Evolutionary conservation across 2,329 filamentous ascomycete species (phyloP), one percentile per base, ranked within the genome.

Genomic region (Podosphaera leucotricha): DNA sequence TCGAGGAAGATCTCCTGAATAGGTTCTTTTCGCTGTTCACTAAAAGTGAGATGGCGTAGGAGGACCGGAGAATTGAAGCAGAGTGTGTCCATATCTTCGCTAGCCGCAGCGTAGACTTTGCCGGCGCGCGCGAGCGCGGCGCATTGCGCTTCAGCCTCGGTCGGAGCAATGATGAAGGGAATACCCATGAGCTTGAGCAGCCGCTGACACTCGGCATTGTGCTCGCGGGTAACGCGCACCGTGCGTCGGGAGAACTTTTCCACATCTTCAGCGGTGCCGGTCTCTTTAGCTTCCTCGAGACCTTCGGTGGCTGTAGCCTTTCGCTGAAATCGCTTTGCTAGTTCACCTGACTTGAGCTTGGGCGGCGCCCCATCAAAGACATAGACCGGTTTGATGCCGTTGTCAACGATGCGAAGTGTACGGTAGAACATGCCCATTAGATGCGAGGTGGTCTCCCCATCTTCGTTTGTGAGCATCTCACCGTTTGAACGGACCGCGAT

Each of bases 401-500:
- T 95, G 64, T 98, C 90, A 56, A 95, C 83, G 66, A 98, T 95
- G 54, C 90, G 85, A 6, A 98, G 71, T 2, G 90, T 98, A 54
- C 90, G 86, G 68, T 98, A 98, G 67, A 98, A 98, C 77, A 98
- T 87, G 57, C 90, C 90, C 86, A 98, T 95, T 15, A 98, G 67
- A 61, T 98, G 90, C 16, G 90, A 98, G 0, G 90, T 98, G 1
- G 90, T 98, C 62, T 95, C 85, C 56, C 90, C 90, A 43, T 77
- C 79, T 57, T 98, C 90, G 62, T 79, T 92, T 71, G 78, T 95
- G 55, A 98, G 77, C 63, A 94, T 85, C 61, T 98, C 84, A 54
- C 90, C 90, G 55, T 93, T 85, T 55, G 86, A 94, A 54, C 90
- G 85, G 45, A 98, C 90, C 42, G 90, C 90, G 59, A 98, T 90